A percentile compares a stretch with the other conserved stretches of the same genome.
Conservation (phyloP, 2,329 filamentous ascomycete species). For the Pleomassaria siparia region DNA sequence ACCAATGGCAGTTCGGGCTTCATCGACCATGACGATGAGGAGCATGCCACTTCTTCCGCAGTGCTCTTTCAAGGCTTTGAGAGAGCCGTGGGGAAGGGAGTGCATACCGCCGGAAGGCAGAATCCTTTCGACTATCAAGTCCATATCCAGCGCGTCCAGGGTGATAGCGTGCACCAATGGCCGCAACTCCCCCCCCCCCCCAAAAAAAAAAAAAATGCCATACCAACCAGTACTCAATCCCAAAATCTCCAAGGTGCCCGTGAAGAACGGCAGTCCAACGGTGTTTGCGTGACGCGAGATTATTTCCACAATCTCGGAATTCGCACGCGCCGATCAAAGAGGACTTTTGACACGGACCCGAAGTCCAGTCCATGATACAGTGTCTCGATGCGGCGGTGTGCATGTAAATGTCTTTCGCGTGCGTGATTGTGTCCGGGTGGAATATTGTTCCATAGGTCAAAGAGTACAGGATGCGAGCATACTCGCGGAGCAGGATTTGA, state of each 20-base stretch:
- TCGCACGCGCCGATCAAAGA: constrained; percentile 32
- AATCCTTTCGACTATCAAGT: constrained; percentile 58
- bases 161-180: constrained; percentile 57
- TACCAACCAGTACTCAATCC: constrained; percentile 62
- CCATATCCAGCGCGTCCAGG: constrained; percentile 53
- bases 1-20: constrained; percentile 42
- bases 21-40: constrained; percentile 41
- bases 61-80: constrained; percentile 55
- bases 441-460: constrained; percentile 7
- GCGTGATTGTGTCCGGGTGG: constrained; percentile 33
- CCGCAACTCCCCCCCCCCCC: constrained; percentile 56
- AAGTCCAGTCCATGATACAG: constrained; percentile 36
- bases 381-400: constrained; percentile 33
- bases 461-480: constrained; percentile 7
- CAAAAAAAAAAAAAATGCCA: too few species aligned
- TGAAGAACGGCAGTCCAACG: constrained; percentile 50
- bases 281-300: constrained; percentile 28
- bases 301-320: constrained; percentile 36
- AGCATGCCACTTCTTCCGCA: constrained; percentile 38
- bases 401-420: constrained; percentile 29
- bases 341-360: constrained; percentile 32
- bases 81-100: constrained; percentile 60
- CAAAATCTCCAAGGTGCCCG: constrained; percentile 66
- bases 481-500: constrained; percentile 5
- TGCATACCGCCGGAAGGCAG: constrained; percentile 62